Conservation (phyloP, 1,284 basidiomycete genomes). For the Marasmius sp. region DNA sequence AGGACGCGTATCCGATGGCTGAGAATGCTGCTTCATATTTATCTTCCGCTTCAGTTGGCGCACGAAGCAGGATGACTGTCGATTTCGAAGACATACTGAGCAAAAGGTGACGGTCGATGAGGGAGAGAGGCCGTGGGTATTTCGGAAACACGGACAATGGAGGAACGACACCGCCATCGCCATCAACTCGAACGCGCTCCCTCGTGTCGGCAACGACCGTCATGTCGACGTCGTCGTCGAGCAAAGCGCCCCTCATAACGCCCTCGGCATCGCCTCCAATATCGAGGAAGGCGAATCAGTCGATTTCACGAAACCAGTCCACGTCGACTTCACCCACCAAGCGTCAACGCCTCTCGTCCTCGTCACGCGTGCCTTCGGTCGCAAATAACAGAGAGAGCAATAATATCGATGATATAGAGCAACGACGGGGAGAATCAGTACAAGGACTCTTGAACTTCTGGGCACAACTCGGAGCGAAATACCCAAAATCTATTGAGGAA, state of each 20-base stretch:
- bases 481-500: constrained; percentile 63
- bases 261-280: constrained; percentile 25
- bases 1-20: constrained; percentile 42
- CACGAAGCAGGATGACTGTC: constrained; percentile 55
- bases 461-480: constrained; percentile 64
- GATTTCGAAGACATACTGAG: not conserved
- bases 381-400: not conserved
- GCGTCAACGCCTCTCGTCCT: constrained; percentile 6
- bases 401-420: not conserved
- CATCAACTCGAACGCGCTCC: too few species aligned
- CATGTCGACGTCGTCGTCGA: not conserved
- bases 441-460: constrained; percentile 60
- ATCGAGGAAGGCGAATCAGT: constrained; percentile 31
- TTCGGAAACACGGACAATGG: not conserved
- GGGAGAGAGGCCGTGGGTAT: not conserved
- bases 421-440: constrained; percentile 46
- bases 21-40: constrained; percentile 50
- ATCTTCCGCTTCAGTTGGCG: constrained; percentile 47
- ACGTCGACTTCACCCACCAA: constrained; percentile 5
- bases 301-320: constrained; percentile 23
- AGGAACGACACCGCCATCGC: too few species aligned
- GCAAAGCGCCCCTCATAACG: constrained; percentile 8
- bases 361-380: constrained; percentile 5
- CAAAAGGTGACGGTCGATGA: not conserved
- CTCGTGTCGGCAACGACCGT: not conserved